A percentile compares a stretch with the other conserved stretches of the same genome.
These are phyloP conservation scores for Xerocomellus amylosporus DNA, from an alignment of 768 basidiomycete genomes.

Conservation along the genomic window DNA sequence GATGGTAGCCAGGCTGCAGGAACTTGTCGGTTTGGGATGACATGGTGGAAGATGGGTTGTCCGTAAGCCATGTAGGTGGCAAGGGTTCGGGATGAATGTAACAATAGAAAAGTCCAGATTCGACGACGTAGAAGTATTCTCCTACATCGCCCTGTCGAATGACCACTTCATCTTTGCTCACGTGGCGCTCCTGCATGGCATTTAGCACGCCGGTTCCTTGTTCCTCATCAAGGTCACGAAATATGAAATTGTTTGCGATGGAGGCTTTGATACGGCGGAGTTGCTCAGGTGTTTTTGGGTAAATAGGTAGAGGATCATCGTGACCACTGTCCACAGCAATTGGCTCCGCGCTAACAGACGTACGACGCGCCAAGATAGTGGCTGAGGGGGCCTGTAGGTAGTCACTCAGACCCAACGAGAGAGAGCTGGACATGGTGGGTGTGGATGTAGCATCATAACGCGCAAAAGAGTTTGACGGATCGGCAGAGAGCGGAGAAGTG, in stretches of 20 bases:
- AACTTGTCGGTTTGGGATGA: slow-evolving; percentile 50
- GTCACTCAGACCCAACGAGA: slow-evolving; percentile 48
- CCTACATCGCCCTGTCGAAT: slow-evolving; percentile 97
- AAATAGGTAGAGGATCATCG: slow-evolving; percentile 70
- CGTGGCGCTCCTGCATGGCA: slow-evolving; percentile 88
- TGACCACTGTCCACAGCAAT: slow-evolving; percentile 74
- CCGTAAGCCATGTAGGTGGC: slow-evolving; percentile 56
- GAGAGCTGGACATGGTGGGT: slow-evolving; percentile 42
- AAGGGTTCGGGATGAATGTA: slow-evolving; percentile 71
- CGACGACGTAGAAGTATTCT: slow-evolving; percentile 97
- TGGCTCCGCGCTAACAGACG: slow-evolving; percentile 95
- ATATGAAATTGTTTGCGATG: slow-evolving; percentile 87
- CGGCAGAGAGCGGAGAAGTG: slow-evolving; percentile 55
- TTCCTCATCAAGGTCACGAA: slow-evolving; percentile 95
- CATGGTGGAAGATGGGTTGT: slow-evolving; percentile 37
- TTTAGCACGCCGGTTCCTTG: slow-evolving; percentile 90
- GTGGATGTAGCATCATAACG: slow-evolving; percentile 47
- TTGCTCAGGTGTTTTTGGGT: slow-evolving; percentile 79
- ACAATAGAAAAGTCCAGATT: slow-evolving; percentile 81
- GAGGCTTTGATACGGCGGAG: slow-evolving; percentile 83
- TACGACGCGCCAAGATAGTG: slow-evolving; percentile 84
- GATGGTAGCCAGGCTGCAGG: slow-evolving; percentile 62
- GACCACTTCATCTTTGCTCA: slow-evolving; percentile 76
- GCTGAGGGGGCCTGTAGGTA: slow-evolving; percentile 71
- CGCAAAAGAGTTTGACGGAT: slow-evolving; percentile 45